These are phyloP conservation scores for Monosporascus cannonballus DNA, from an alignment of 2,329 filamentous ascomycete species.

Conservation along the genomic window DNA sequence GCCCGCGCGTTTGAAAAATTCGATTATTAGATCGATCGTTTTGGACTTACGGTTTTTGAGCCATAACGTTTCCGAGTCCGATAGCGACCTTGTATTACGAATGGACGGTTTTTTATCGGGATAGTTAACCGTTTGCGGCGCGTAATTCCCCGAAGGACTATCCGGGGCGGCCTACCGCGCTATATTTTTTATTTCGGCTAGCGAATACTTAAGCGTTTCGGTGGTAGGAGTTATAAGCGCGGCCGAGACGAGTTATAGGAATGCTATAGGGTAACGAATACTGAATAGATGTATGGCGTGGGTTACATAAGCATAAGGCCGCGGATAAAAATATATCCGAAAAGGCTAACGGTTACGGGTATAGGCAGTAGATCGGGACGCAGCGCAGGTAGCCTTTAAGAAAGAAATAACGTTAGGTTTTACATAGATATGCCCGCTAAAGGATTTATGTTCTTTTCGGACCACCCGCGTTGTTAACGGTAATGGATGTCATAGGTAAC, in stretches of 20 bases:
- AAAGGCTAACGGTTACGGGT: no score
- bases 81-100: slow-evolving; percentile 57
- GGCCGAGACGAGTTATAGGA: neutral
- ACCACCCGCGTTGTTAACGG: no score
- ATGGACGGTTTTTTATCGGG: slow-evolving; percentile 64
- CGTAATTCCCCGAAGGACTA: slow-evolving; percentile 54
- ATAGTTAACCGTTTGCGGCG: slow-evolving; percentile 62
- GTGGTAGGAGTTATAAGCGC: neutral
- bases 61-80: slow-evolving; percentile 67
- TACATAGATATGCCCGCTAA: no score
- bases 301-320: no score
- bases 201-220: neutral
- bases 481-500: no score
- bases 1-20: slow-evolving; percentile 64
- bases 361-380: no score
- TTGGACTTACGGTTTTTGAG: slow-evolving; percentile 63
- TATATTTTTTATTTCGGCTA: neutral
- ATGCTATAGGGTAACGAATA: no score
- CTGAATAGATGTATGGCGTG: no score
- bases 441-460: no score
- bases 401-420: no score
- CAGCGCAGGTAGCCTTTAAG: no score
- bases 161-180: slow-evolving; percentile 33
- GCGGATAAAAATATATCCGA: no score
- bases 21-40: slow-evolving; percentile 68